phyloP scores from a whole-genome alignment of 495 filamentous ascomycete genomes.

The Cryomyces minteri region DNA sequence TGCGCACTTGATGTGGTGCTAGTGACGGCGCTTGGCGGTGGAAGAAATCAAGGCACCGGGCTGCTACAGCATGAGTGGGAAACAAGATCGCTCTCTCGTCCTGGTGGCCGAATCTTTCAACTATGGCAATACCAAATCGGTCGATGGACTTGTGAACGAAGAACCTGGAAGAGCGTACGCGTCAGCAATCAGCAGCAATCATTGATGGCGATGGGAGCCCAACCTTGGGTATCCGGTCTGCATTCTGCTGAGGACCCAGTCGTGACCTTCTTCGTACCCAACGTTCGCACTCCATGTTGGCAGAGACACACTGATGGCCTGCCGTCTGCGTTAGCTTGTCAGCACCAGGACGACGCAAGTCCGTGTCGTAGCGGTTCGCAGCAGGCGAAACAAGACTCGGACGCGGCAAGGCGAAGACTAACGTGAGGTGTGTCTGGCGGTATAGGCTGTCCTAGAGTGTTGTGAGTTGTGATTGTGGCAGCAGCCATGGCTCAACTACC shows the following conservation, averaged over 20 bases:
- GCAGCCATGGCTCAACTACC: too few relatives aligned
- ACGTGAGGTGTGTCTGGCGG: too few relatives aligned
- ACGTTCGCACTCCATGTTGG: conserved; percentile 86
- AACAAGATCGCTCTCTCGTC: conserved; percentile 63
- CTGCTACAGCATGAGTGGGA: conserved; percentile 46
- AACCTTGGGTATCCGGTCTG: conserved; percentile 78
- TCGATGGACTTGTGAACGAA: conserved; percentile 78
- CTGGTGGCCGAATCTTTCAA: conserved; percentile 39
- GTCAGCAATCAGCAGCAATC: too few relatives aligned
- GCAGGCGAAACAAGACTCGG: too few relatives aligned
- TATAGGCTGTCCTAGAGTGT: too few relatives aligned
- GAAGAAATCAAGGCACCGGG: conserved; percentile 55
- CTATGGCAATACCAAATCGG: conserved; percentile 47
- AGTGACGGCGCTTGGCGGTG: conserved; percentile 31
- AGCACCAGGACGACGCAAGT: not conserved
- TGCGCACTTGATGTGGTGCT: conserved; percentile 30
- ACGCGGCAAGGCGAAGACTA: too few relatives aligned
- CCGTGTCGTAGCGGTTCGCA: not conserved
- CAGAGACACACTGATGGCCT: conserved; percentile 93
- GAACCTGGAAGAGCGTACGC: conserved; percentile 34
- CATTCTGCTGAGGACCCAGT: conserved; percentile 73
- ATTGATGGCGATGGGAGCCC: not conserved
- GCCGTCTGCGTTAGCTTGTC: not conserved
- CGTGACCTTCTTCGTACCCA: conserved; percentile 81
- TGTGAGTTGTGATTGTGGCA: too few relatives aligned